Evolutionary conservation across 345 rosid species (phyloP), one percentile per base, ranked within the genome.

Genomic region (Pugionium dolabratum): DNA sequence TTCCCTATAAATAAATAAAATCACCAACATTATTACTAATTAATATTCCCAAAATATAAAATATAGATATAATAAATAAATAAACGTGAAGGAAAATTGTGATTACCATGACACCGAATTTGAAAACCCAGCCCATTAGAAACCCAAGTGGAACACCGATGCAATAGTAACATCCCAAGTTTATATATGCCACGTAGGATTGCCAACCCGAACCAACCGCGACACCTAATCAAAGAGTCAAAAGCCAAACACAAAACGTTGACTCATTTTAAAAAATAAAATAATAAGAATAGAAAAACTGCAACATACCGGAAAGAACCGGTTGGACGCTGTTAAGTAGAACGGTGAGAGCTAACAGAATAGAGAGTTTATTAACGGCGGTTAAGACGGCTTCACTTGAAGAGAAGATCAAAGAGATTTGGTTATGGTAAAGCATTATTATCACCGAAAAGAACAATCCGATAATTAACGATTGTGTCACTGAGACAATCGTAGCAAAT

Each of bases 131-230:
- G 8, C 98, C 98, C 96, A 90, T 93, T 11, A 84, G 5, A 53
- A 86, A 75, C 37, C 98, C 97, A 28, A 93, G 71, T 0, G 98
- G 98, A 46, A 79, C 80, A 0, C 98, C 98, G 27, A 90, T 62
- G 58, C 78, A 33, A 59, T 93, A 93, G 51, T 86, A 90, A 80
- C 94, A 86, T 9, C 95, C 97, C 71, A 93, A 75, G 76, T 93
- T 93, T 69, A 93, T 82, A 73, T 88, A 93, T 0, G 97, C 98
- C 65, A 90, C 92, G 6, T 81, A 83, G 1, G 92, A 83, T 76
- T 90, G 97, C 97, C 96, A 94, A 4, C 99, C 99, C 4, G 97
- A 94, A 45, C 99, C 99, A 44, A 94, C 88, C 4, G 99, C 97
- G 32, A 94, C 97, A 44, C 99, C 97, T 90, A 46, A 1, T 9